Base-by-base conservation (phyloP, 305 asterid genomes). In the Striga hermonthica region DNA sequence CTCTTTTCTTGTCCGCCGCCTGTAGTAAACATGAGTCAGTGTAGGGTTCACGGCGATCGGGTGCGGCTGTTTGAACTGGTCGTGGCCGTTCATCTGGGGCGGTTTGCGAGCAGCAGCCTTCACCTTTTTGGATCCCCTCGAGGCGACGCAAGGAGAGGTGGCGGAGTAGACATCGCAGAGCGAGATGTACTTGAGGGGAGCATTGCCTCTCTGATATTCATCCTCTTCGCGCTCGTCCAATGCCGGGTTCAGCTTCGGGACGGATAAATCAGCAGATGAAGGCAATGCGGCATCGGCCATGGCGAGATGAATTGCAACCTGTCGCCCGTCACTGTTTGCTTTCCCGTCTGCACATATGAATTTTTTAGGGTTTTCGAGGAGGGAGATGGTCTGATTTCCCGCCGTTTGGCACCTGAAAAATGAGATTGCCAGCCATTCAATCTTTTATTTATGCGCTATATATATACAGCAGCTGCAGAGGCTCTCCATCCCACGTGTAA, bases 121-220 rank as follows among this genome's bases (percentile, higher is more conserved):
- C 35, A 83, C 89, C 76, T 91, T 91, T 57, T 85, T 91, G 45
- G 89, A 85, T 67, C 97, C 95, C 60, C 83, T 70, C 9, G 89
- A 81, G 63, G 86, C 74, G 45, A 75, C 79, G 67, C 81, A 83
- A 6, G 94, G 97, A 0, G 93, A 80, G 15, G 98, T 89, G 14
- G 95, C 98, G 45, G 98, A 92, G 79, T 87, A 89, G 9, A 92
- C 95, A 63, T 87, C 97, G 75, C 94, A 78, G 48, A 92, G 86
- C 22, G 96, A 84, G 40, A 89, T 87, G 77, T 81, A 87, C 78
- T 80, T 83, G 47, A 77, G 74, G 3, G 85, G 87, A 41, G 85
- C 74, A 12, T 53, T 74, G 6, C 81, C 79, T 49, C 70, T 76
- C 39, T 36, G 84, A 22, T 74, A 72, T 60, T 78, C 93, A 34